A percentile compares a stretch with the other conserved stretches of the same genome.
Evolutionary conservation across 2,329 filamentous ascomycete species (phyloP).

Genomic region (Aspergillus pseudoviridinutans): DNA sequence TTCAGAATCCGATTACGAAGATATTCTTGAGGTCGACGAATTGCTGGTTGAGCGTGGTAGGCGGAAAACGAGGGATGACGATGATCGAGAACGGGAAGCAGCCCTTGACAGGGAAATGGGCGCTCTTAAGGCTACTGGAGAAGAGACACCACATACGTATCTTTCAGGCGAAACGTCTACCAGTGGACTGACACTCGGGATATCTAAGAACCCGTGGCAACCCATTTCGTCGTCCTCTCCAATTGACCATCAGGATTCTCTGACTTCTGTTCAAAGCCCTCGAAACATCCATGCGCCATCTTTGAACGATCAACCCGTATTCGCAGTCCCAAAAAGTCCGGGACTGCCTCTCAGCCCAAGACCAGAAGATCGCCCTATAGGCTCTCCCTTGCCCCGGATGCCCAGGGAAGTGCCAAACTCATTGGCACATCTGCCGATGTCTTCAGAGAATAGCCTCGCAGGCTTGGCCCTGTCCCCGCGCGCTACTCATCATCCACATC

Average conservation of each 20-base stretch:
- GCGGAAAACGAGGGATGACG: constrained; percentile 80
- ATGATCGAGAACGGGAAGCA: constrained; percentile 74
- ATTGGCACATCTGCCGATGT: constrained; percentile 63
- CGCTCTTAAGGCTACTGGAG: constrained; percentile 48
- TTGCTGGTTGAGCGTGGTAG: constrained; percentile 64
- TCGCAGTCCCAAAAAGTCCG: constrained; percentile 55
- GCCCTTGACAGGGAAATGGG: constrained; percentile 63
- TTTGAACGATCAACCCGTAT: constrained; percentile 36
- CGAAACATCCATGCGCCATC: constrained; percentile 18
- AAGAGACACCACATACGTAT: neutral
- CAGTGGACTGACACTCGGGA: constrained; percentile 18
- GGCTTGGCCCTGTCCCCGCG: constrained; percentile 65
- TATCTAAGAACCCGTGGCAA: constrained; percentile 50
- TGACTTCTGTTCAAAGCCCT: constrained; percentile 31
- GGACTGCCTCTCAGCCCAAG: constrained; percentile 61
- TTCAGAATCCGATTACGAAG: constrained; percentile 79
- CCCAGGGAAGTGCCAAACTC: constrained; percentile 47
- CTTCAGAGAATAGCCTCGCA: constrained; percentile 53
- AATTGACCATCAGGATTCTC: constrained; percentile 21
- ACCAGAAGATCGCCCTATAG: constrained; percentile 56
- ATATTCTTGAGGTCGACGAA: constrained; percentile 67
- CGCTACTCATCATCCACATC: constrained; percentile 68
- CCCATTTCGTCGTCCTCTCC: constrained; percentile 33
- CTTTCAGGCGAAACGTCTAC: constrained; percentile 8
- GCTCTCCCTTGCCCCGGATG: constrained; percentile 56